These are phyloP conservation scores for Hypoxylon fragiforme DNA, from an alignment of 495 filamentous ascomycete genomes.

Conservation along the genomic window DNA sequence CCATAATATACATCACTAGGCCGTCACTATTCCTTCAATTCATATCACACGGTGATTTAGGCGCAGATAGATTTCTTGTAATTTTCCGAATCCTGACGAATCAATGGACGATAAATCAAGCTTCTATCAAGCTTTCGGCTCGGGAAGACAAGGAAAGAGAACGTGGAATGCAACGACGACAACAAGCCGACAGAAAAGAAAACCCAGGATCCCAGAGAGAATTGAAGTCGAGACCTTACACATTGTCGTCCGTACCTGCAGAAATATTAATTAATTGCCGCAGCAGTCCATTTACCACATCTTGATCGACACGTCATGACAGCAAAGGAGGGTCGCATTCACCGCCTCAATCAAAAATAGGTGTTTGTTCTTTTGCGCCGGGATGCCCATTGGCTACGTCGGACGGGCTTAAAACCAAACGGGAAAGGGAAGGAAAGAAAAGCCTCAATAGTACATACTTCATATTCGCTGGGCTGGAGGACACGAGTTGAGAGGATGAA, in stretches of 20 bases:
- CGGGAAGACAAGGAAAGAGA: neutral
- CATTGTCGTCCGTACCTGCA: conserved; percentile 26
- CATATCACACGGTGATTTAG: too few species aligned
- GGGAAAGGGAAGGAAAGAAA: conserved; percentile 14
- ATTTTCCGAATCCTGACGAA: too few species aligned
- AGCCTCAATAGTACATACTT: conserved; percentile 26
- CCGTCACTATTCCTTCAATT: too few species aligned
- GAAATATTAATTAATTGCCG: conserved; percentile 28
- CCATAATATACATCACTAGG: too few species aligned
- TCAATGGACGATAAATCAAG: conserved; percentile 1
- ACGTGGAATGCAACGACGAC: conserved; percentile 19
- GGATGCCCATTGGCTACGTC: conserved; percentile 15
- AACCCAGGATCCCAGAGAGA: too few species aligned
- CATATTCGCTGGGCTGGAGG: conserved; percentile 1
- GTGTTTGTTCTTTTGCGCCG: conserved; percentile 12
- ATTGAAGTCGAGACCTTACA: conserved; percentile 5
- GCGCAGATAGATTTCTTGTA: too few species aligned
- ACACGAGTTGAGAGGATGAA: too few species aligned
- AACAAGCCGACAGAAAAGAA: too few species aligned
- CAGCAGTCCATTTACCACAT: conserved; percentile 16
- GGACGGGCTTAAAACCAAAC: conserved; percentile 5
- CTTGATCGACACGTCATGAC: conserved; percentile 29
- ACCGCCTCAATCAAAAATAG: conserved; percentile 17
- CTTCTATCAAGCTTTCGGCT: too few species aligned
- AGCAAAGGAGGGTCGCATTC: conserved; percentile 23